Base-by-base conservation (phyloP, 345 rosid genomes). In the Rubroshorea leprosula region DNA sequence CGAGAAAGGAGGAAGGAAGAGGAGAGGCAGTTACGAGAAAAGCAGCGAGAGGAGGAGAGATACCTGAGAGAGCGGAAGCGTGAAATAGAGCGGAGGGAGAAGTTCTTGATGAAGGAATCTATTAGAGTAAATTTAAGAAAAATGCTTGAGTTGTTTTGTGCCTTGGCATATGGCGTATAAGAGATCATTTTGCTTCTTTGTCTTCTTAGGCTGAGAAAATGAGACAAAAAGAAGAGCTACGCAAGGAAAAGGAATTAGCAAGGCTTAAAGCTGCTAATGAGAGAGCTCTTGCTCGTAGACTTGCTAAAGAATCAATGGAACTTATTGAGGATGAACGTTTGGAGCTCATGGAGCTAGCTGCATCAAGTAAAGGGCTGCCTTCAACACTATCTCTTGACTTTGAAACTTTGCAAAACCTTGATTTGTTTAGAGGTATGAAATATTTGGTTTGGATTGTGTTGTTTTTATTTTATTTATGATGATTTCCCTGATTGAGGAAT, bases 1-100 rank as follows among this genome's bases (percentile, higher is more conserved):
- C 95, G 98, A 68, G 96, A 91, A 74, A 87, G 91, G 73, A 81
- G 84, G 47, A 91, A 79, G 72, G 98, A 87, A 67, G 96, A 91
- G 72, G 98, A 91, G 72, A 78, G 90, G 66, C 73, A 87, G 54
- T 60, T 84, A 67, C 91, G 96, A 52, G 96, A 91, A 73, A 87
- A 77, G 77, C 96, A 87, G 71, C 76, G 96, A 64, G 98, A 91
- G 67, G 96, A 77, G 65, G 97, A 91, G 84, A 85, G 92, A 68
- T 78, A 67, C 58, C 72, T 60, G 38, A 79, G 87, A 58, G 96
- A 87, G 71, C 94, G 83, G 69, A 85, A 81, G 82, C 86, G 88
- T 69, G 98, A 87, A 76, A 25, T 78, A 66, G 91, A 85, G 82
- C 78, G 94, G 45, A 85, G 90, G 74, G 95, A 91, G 74, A 87